Percentiles rank a stretch among this genome's conserved stretches.
phyloP scores from a whole-genome alignment of 345 rosid species.

The Salix arbutifolia region DNA sequence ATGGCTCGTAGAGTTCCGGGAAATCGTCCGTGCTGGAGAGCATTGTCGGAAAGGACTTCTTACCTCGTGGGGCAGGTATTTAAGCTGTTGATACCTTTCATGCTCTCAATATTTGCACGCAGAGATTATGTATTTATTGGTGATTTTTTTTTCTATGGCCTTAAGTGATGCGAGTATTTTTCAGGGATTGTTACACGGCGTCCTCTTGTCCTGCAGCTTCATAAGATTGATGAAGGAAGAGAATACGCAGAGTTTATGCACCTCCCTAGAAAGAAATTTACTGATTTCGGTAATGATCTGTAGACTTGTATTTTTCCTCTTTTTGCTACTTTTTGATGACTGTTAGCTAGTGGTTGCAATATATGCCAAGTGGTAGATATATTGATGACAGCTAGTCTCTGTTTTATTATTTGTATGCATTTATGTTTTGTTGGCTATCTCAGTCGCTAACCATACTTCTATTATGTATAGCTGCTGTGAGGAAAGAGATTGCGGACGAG shows the following conservation, averaged over 20 bases:
- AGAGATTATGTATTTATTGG: too few species aligned
- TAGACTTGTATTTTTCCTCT: background rate
- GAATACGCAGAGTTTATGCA: constrained; percentile 98
- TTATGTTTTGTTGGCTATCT: constrained; percentile 4
- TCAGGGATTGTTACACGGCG: constrained; percentile 96
- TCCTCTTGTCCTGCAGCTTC: constrained; percentile 96
- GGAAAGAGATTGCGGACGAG: constrained; percentile 87
- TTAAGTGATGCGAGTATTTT: constrained; percentile 2
- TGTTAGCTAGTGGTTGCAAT: background rate
- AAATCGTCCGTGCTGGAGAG: constrained; percentile 95
- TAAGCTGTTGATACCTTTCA: constrained; percentile 11
- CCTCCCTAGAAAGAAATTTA: constrained; percentile 75
- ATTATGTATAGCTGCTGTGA: constrained; percentile 65
- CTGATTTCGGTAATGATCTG: constrained; percentile 65
- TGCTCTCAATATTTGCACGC: background rate
- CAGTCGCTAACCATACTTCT: constrained; percentile 7
- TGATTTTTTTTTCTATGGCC: too few species aligned
- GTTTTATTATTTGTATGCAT: background rate
- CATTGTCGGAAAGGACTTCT: constrained; percentile 85
- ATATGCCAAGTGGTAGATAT: background rate
- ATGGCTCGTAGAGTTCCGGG: constrained; percentile 74
- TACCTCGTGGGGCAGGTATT: constrained; percentile 96
- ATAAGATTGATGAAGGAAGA: constrained; percentile 78
- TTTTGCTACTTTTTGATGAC: background rate
- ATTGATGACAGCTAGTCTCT: background rate